These are phyloP conservation scores for Chaetomium fimeti DNA, from an alignment of 495 filamentous ascomycete species.

Conservation along the genomic window DNA sequence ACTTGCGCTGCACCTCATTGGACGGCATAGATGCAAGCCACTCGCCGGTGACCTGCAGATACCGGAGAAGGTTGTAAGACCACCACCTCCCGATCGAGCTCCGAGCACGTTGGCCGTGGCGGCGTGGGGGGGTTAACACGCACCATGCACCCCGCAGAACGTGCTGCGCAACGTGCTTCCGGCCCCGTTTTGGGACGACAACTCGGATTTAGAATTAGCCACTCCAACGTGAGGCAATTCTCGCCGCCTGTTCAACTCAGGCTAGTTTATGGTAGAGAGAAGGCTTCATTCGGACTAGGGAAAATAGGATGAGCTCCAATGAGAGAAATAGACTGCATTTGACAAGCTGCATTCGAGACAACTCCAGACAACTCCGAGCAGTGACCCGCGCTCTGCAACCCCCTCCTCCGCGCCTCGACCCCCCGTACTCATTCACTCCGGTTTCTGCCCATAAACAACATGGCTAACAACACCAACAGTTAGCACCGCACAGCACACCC, in stretches of 20 bases:
- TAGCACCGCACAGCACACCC: background rate
- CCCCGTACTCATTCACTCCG: slow-evolving; percentile 9
- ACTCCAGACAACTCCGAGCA: background rate
- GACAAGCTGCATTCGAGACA: background rate
- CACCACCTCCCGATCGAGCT: background rate
- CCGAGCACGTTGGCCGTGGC: slow-evolving; percentile 7
- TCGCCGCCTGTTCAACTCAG: slow-evolving; percentile 13
- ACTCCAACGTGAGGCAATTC: background rate
- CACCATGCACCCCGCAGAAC: background rate
- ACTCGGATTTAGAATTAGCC: background rate
- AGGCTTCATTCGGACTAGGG: background rate
- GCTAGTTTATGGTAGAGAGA: background rate
- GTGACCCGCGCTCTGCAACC: background rate
- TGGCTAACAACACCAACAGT: slow-evolving; percentile 16
- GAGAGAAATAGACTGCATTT: slow-evolving; percentile 8
- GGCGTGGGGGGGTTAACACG: background rate
- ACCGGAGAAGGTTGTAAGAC: background rate
- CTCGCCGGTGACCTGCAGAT: background rate
- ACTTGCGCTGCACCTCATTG: background rate
- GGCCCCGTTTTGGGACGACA: background rate
- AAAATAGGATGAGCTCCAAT: background rate
- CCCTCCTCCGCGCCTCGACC: background rate
- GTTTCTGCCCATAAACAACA: slow-evolving; percentile 22
- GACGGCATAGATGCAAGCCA: background rate
- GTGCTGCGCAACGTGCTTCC: background rate